Evolutionary conservation across 306 rosid species (phyloP).

Genomic region (Casuarina glauca): DNA sequence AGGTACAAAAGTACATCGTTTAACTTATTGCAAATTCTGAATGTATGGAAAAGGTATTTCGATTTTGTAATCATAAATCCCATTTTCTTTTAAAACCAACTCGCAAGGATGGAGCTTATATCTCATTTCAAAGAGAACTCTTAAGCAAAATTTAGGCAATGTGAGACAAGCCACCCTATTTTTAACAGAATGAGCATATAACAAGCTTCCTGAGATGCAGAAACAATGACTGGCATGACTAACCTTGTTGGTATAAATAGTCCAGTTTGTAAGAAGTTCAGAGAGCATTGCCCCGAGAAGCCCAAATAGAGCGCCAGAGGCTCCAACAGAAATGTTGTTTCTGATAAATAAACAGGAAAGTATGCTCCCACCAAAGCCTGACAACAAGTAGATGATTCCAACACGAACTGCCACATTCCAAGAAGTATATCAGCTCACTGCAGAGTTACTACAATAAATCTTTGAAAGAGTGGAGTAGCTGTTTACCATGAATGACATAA

Average conservation of each 20-base stretch:
- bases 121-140: too few relatives aligned
- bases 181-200: neutral
- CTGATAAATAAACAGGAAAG: conserved; percentile 63
- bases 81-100: too few relatives aligned
- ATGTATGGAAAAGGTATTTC: neutral
- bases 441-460: neutral
- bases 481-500: neutral
- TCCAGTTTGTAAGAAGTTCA: conserved; percentile 89
- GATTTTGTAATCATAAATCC: too few relatives aligned
- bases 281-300: conserved; percentile 98
- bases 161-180: too few relatives aligned
- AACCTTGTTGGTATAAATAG: conserved; percentile 79
- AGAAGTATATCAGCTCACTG: conserved; percentile 17
- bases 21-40: neutral
- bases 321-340: conserved; percentile 81
- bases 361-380: conserved; percentile 79
- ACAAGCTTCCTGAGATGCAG: neutral
- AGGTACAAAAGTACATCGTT: neutral
- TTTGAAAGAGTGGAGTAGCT: neutral
- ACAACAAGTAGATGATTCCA: conserved; percentile 61
- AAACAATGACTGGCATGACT: conserved; percentile 4
- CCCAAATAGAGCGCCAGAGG: conserved; percentile 91
- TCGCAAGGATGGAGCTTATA: too few relatives aligned
- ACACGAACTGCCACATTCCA: conserved; percentile 61
- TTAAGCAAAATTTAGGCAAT: too few relatives aligned